Conservation (phyloP, 1,139 yeast genomes). For the Kluyveromyces sp. region DNA sequence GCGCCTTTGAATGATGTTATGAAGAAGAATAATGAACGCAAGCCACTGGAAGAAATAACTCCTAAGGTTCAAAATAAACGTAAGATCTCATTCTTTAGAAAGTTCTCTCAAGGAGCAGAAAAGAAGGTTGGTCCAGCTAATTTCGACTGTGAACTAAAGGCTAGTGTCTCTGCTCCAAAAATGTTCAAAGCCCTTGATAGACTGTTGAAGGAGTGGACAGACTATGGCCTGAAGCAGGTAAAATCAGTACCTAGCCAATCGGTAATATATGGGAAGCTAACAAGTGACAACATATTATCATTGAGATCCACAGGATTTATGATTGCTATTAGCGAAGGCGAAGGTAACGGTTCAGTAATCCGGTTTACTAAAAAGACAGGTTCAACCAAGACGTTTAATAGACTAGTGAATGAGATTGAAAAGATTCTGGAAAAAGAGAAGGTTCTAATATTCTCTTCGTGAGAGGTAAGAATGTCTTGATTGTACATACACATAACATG, state of each 20-base stretch:
- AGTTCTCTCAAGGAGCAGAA: conserved; percentile 41
- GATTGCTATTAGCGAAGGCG: conserved; percentile 38
- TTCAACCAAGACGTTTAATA: conserved; percentile 57
- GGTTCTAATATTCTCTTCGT: conserved; percentile 22
- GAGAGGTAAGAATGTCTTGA: not conserved
- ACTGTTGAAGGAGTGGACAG: conserved; percentile 58
- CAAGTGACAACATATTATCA: conserved; percentile 54
- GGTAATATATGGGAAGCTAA: conserved; percentile 50
- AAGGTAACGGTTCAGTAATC: conserved; percentile 36
- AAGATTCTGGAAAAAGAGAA: conserved; percentile 39
- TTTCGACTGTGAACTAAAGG: conserved; percentile 18
- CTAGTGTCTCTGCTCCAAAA: conserved; percentile 35
- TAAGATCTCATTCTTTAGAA: conserved; percentile 44
- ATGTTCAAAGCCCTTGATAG: conserved; percentile 59
- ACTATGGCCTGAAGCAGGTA: conserved; percentile 58
- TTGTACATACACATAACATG: no score
- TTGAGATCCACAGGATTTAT: conserved; percentile 60
- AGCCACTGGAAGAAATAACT: conserved; percentile 13
- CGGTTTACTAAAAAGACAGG: conserved; percentile 55
- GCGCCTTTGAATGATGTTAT: conserved; percentile 27
- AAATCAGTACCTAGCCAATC: conserved; percentile 38
- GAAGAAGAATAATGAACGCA: conserved; percentile 8
- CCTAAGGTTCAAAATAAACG: conserved; percentile 15
- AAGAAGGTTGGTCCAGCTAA: conserved; percentile 30
- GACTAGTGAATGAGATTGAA: conserved; percentile 44